Percentiles rank a stretch among this genome's conserved stretches.
Conservation (phyloP, 2,329 filamentous ascomycete genomes). For the Pezicula radicicola region DNA sequence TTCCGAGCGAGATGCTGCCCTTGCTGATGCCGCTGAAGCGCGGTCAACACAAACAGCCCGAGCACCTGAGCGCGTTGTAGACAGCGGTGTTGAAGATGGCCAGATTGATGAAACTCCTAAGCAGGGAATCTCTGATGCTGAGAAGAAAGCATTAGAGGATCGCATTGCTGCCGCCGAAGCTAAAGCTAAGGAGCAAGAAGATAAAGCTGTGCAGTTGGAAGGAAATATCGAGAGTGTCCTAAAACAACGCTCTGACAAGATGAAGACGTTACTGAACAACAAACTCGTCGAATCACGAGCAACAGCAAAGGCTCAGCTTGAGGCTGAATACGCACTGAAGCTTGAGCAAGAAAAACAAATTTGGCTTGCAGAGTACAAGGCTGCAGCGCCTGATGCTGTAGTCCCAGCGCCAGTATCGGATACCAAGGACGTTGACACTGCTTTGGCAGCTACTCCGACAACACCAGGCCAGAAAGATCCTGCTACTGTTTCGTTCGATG, state of each 20-base stretch:
- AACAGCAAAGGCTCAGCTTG: conserved; percentile 50
- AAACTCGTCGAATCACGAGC: conserved; percentile 58
- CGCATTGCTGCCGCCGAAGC: conserved; percentile 59
- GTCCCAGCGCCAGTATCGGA: conserved; percentile 36
- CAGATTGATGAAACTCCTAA: conserved; percentile 42
- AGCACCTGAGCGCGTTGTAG: conserved; percentile 18
- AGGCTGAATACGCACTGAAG: conserved; percentile 42
- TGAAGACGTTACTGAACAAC: conserved; percentile 65
- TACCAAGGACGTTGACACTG: conserved; percentile 3
- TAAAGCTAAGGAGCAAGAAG: conserved; percentile 61
- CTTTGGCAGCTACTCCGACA: conserved; percentile 11
- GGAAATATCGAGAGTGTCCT: conserved; percentile 56
- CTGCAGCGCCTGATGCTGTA: conserved; percentile 17
- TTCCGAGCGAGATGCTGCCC: conserved; percentile 54
- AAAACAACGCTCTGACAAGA: conserved; percentile 64
- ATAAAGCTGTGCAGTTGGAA: conserved; percentile 56
- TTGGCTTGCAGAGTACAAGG: conserved; percentile 51
- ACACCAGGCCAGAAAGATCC: conserved; percentile 18
- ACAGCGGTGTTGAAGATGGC: conserved; percentile 56
- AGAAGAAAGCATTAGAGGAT: conserved; percentile 59
- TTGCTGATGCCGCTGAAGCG: conserved; percentile 38
- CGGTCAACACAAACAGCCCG: conserved; percentile 35
- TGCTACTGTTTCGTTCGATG: conserved; percentile 3
- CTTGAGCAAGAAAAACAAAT: conserved; percentile 63
- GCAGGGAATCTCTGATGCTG: conserved; percentile 47